Evolutionary conservation across 257 asterid genomes (phyloP), one percentile per base, ranked within the genome.

Genomic region (Ilex aquifolium): DNA sequence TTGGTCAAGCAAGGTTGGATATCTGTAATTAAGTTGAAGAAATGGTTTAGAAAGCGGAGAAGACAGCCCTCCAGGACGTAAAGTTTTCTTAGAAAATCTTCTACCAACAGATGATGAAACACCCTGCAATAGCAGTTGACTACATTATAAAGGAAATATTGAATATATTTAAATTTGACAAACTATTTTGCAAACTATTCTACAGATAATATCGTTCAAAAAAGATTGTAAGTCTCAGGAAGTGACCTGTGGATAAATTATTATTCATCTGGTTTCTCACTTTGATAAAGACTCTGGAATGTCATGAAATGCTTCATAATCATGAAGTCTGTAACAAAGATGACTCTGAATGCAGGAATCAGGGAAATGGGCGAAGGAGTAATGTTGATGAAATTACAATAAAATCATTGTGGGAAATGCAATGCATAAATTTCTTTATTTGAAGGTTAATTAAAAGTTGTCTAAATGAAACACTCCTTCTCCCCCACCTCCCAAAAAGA

Each of bases 21-120:
- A 56, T 66, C 74, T 69, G 49, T 63, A 50, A 44, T 69, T 67
- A 60, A 60, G 75, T 67, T 71, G 79, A 70, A 71, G 72, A 64
- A 79, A 89, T 13, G 79, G 77, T 66, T 70, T 78, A 17, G 77
- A 77, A 70, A 80, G 72, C 21, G 72, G 69, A 50, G 82, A 74
- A 44, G 74, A 65, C 29, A 62, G 59, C 64, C 65, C 72, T 56
- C 68, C 63, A 3, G 73, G 70, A 56, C 65, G 63, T 42, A 73
- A 51, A 57, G 75, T 64, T 68, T 69, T 64, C 62, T 63, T 61
- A 5, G 79, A 62, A 15, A 59, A 60, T 57, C 69, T 77, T 52
- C 69, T 67, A 53, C 81, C 68, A 59, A 61, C 65, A 59, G 70
- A 53, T 14, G 30, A 66, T 64, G 87, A 61, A 73, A 73, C 68